Conservation (phyloP, 2,329 filamentous ascomycete genomes). For the Lasiodiplodia hormozganensis region DNA sequence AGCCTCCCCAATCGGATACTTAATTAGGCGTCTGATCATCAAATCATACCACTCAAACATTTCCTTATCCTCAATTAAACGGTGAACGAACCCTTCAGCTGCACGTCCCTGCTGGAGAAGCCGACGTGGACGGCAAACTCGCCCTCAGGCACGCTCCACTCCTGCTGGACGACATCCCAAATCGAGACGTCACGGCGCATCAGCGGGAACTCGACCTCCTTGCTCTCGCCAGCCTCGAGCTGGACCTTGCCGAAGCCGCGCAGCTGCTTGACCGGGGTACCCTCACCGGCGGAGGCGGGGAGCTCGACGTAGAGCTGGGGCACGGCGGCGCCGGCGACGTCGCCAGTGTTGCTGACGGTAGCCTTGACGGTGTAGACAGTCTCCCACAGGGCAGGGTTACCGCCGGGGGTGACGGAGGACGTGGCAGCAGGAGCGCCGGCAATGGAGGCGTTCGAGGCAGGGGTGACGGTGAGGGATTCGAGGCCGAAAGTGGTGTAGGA, state of each 20-base stretch:
- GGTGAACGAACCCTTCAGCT: not conserved
- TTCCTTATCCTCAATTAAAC: not conserved
- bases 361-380: constrained; percentile 50
- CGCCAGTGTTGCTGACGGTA: constrained; percentile 60
- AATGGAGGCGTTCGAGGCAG: constrained; percentile 56
- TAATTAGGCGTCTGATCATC: constrained; percentile 3
- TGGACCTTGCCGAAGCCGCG: constrained; percentile 58
- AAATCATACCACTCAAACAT: not conserved
- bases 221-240: constrained; percentile 51
- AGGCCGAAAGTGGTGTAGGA: constrained; percentile 79
- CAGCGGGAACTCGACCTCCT: constrained; percentile 54
- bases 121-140: constrained; percentile 37
- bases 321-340: constrained; percentile 56
- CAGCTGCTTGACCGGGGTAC: constrained; percentile 56
- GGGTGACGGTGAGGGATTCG: constrained; percentile 56
- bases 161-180: constrained; percentile 54
- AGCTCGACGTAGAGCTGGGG: constrained; percentile 65
- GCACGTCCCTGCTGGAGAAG: constrained; percentile 35
- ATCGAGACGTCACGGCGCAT: constrained; percentile 57
- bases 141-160: constrained; percentile 49
- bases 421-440: constrained; percentile 53
- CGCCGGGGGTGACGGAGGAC: constrained; percentile 15
- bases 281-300: constrained; percentile 40
- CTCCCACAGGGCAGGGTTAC: constrained; percentile 29
- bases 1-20: not conserved